Evolutionary conservation across 306 rosid species (phyloP).

Genomic region (Coriaria nepalensis): DNA sequence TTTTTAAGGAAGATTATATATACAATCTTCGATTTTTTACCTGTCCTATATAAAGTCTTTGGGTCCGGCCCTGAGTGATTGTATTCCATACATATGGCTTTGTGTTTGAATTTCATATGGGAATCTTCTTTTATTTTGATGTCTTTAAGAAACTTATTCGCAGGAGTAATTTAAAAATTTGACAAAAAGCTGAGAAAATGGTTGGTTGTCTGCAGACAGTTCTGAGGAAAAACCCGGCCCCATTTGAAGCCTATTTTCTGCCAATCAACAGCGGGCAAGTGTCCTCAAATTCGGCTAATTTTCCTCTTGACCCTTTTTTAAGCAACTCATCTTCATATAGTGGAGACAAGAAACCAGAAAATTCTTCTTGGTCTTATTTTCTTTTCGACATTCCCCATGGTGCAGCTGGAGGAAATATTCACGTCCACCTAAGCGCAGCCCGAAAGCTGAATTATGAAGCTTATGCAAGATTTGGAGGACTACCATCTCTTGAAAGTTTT

Average conservation of each 20-base stretch:
- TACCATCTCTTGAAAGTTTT: conserved; percentile 64
- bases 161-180: conserved; percentile 20
- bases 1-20: too few species aligned
- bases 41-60: too few species aligned
- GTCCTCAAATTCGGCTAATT: conserved; percentile 35
- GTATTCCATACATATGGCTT: too few species aligned
- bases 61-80: too few species aligned
- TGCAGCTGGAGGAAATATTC: conserved; percentile 82
- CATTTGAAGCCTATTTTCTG: conserved; percentile 75
- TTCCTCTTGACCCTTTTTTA: conserved; percentile 63
- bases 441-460: conserved; percentile 44
- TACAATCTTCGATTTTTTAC: too few species aligned
- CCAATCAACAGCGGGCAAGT: conserved; percentile 42
- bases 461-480: conserved; percentile 84
- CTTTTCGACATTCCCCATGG: conserved; percentile 69
- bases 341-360: conserved; percentile 27
- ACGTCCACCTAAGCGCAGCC: conserved; percentile 43
- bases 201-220: conserved; percentile 64
- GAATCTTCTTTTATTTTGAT: conserved; percentile 23
- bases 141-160: conserved; percentile 28
- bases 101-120: neutral
- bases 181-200: conserved; percentile 34
- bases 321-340: conserved; percentile 36
- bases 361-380: conserved; percentile 73
- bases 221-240: conserved; percentile 37